These are phyloP conservation scores for Phytophthora macrochlamydospora DNA, from an alignment of 352 stramenopile species.

Conservation along the genomic window DNA sequence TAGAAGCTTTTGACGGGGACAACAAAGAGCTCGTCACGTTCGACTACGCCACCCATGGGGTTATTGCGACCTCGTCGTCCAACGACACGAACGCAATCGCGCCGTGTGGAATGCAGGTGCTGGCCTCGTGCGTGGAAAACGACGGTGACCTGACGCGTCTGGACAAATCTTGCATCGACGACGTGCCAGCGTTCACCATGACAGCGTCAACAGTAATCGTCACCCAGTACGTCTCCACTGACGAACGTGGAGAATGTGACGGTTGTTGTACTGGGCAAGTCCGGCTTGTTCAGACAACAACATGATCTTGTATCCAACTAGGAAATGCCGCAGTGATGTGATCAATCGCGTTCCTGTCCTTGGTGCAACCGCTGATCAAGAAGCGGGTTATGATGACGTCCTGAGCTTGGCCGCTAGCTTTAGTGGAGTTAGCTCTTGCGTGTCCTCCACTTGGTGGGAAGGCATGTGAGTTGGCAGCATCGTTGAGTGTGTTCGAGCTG, in stretches of 20 bases:
- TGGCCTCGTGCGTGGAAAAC: conserved; percentile 37
- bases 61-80: conserved; percentile 28
- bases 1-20: conserved; percentile 21
- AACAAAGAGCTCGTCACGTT: conserved; percentile 47
- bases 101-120: conserved; percentile 39
- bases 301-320: too few species aligned
- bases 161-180: conserved; percentile 40
- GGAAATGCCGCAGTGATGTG: too few species aligned
- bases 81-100: conserved; percentile 9
- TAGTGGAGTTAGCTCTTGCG: too few species aligned
- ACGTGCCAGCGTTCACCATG: conserved; percentile 30
- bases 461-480: too few species aligned
- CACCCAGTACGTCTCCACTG: background rate
- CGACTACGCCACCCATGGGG: conserved; percentile 30
- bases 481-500: too few species aligned
- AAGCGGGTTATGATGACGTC: too few species aligned
- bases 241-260: background rate
- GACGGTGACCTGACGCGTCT: conserved; percentile 32
- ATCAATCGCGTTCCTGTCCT: too few species aligned
- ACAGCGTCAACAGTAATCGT: background rate
- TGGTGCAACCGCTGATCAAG: too few species aligned
- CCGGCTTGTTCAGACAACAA: too few species aligned
- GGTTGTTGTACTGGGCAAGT: too few species aligned
- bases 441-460: too few species aligned
- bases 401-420: too few species aligned